Evolutionary conservation across 2,329 filamentous ascomycete genomes (phyloP).

Genomic region (Mycogone perniciosa): DNA sequence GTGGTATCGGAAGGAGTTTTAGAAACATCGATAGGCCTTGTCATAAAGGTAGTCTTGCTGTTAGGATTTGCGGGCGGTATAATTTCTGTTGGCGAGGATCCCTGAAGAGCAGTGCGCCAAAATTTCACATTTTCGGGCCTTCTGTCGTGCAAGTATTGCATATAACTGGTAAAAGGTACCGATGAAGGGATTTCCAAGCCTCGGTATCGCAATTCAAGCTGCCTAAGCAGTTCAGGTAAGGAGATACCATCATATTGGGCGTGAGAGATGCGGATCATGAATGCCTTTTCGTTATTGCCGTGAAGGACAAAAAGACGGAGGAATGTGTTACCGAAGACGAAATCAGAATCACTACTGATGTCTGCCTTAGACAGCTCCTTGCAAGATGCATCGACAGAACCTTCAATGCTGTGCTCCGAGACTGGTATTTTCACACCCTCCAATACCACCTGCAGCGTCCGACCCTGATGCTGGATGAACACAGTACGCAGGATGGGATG

Average conservation of each 20-base stretch:
- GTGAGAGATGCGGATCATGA: conserved; percentile 59
- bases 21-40: conserved; percentile 39
- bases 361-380: conserved; percentile 46
- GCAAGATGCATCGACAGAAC: conserved; percentile 42
- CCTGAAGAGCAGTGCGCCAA: conserved; percentile 53
- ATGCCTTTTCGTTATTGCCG: too few species aligned
- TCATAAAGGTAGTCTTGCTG: conserved; percentile 33
- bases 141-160: conserved; percentile 35
- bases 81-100: conserved; percentile 42
- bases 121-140: conserved; percentile 49
- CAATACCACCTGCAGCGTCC: conserved; percentile 53
- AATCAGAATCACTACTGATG: conserved; percentile 53
- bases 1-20: conserved; percentile 50
- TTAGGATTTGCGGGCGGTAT: conserved; percentile 33
- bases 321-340: conserved; percentile 35
- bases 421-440: conserved; percentile 46
- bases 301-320: conserved; percentile 27
- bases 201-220: conserved; percentile 47
- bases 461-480: conserved; percentile 47
- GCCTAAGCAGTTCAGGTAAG: conserved; percentile 53
- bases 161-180: conserved; percentile 41
- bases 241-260: conserved; percentile 66
- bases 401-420: conserved; percentile 45
- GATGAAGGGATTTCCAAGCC: conserved; percentile 23
- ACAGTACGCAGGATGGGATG: conserved; percentile 63